Evolutionary conservation across 805 yeast genomes (phyloP).

Genomic region (Wickerhamomyces kurtzmanii): DNA sequence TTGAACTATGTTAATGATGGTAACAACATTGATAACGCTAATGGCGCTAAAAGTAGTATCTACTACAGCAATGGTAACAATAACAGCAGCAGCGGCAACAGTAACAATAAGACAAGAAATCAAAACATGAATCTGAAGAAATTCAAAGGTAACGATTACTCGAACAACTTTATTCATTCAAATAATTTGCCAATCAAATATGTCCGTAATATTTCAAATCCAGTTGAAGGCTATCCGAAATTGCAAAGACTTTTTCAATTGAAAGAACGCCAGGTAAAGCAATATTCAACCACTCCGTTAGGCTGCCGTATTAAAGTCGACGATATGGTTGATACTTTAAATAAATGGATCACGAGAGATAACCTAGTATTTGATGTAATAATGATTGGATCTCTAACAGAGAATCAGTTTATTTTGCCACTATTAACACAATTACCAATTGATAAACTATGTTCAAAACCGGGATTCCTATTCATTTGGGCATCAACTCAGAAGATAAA

Average conservation of each 20-base stretch:
- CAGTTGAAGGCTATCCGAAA: conserved; percentile 82
- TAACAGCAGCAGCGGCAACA: conserved; percentile 6
- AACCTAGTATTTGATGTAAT: conserved; percentile 74
- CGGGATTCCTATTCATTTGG: conserved; percentile 86
- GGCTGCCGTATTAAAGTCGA: conserved; percentile 49
- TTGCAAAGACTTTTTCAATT: conserved; percentile 57
- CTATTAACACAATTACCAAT: conserved; percentile 58
- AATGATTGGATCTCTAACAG: conserved; percentile 82
- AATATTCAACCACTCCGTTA: conserved; percentile 50
- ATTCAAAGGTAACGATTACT: conserved; percentile 57
- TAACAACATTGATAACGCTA: too few relatives aligned
- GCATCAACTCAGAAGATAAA: conserved; percentile 66
- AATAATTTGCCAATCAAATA: conserved; percentile 52
- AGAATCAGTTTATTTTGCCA: conserved; percentile 59
- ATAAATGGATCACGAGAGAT: conserved; percentile 49
- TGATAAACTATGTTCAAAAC: conserved; percentile 66
- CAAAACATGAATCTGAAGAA: conserved; percentile 7
- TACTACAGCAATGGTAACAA: conserved; percentile 3
- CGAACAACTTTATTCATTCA: conserved; percentile 57
- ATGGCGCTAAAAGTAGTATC: too few relatives aligned
- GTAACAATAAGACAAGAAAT: conserved; percentile 9
- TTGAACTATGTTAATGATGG: too few relatives aligned
- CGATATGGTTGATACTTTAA: conserved; percentile 46
- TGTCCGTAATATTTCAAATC: conserved; percentile 55
- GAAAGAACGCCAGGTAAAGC: conserved; percentile 46